Conservation (phyloP, 2,329 filamentous ascomycete genomes). For the Paraconiothyrium brasiliense region DNA sequence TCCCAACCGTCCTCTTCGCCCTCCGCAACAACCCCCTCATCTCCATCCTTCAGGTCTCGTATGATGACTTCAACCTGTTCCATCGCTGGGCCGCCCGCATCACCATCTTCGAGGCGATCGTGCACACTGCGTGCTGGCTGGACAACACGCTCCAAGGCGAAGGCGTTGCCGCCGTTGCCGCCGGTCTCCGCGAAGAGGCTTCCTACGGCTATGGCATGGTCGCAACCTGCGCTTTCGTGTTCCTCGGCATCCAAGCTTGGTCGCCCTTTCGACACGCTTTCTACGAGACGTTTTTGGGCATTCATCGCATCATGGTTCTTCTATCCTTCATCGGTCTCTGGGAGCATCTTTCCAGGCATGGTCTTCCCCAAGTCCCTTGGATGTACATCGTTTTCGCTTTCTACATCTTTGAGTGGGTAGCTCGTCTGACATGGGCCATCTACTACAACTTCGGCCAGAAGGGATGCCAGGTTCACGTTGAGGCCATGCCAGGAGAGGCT, state of each 20-base stretch:
- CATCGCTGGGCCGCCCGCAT: constrained; percentile 86
- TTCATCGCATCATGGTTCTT: constrained; percentile 80
- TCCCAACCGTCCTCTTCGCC: constrained; percentile 88
- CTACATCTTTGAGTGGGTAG: constrained; percentile 74
- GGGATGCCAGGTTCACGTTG: constrained; percentile 63
- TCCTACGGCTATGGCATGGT: constrained; percentile 74
- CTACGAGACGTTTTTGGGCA: constrained; percentile 93
- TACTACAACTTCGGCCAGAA: constrained; percentile 64
- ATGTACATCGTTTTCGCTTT: constrained; percentile 77
- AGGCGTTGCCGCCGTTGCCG: constrained; percentile 67
- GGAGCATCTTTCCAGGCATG: constrained; percentile 77
- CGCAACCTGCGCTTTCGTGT: constrained; percentile 66
- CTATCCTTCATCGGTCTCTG: constrained; percentile 76
- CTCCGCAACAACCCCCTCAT: constrained; percentile 95
- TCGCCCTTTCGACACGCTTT: constrained; percentile 91
- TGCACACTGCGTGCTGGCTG: constrained; percentile 78
- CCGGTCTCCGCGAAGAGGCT: constrained; percentile 64
- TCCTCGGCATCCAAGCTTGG: constrained; percentile 75
- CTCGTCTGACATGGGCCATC: constrained; percentile 59
- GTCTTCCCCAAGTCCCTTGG: constrained; percentile 75
- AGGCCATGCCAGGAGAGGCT: constrained; percentile 68
- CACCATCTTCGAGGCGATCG: constrained; percentile 72
- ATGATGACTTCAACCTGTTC: constrained; percentile 94
- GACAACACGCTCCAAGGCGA: constrained; percentile 70
- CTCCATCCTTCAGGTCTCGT: constrained; percentile 81